phyloP scores from a whole-genome alignment of 2,329 filamentous ascomycete genomes.

The Acrodontium crateriforme region DNA sequence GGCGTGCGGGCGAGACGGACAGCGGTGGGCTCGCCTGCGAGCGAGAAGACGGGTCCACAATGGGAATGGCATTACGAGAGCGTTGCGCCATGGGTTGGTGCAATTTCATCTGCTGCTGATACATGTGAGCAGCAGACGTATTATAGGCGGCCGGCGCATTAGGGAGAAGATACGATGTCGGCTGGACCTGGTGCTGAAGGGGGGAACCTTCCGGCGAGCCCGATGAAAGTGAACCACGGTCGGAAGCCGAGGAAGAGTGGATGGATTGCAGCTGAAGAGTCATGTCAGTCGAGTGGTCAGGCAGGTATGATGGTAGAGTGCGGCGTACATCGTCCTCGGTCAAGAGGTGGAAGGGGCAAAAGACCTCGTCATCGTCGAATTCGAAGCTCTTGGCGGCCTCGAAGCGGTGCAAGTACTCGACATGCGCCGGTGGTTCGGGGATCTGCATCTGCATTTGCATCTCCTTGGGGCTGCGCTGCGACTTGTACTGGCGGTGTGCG shows the following conservation, averaged over 20 bases:
- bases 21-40: slow-evolving; percentile 81
- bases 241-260: slow-evolving; percentile 65
- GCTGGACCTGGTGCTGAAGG: slow-evolving; percentile 65
- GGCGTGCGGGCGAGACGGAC: slow-evolving; percentile 48
- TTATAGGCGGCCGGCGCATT: slow-evolving; percentile 30
- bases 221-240: slow-evolving; percentile 88
- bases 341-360: slow-evolving; percentile 74
- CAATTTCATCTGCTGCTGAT: slow-evolving; percentile 54
- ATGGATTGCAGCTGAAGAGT: slow-evolving; percentile 84
- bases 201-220: slow-evolving; percentile 87
- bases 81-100: slow-evolving; percentile 85
- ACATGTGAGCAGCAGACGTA: slow-evolving; percentile 47
- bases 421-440: slow-evolving; percentile 62
- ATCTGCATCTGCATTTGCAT: slow-evolving; percentile 30
- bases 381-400: slow-evolving; percentile 90
- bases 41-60: slow-evolving; percentile 90
- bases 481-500: slow-evolving; percentile 64
- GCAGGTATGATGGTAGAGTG: slow-evolving; percentile 11
- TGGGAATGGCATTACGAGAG: slow-evolving; percentile 88
- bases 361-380: slow-evolving; percentile 88
- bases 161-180: slow-evolving; percentile 59
- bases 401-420: slow-evolving; percentile 72
- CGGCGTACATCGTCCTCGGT: slow-evolving; percentile 76
- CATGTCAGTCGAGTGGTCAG: slow-evolving; percentile 25
- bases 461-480: slow-evolving; percentile 76